Percentiles rank a stretch among this genome's conserved stretches.
These are phyloP conservation scores for Gossypium longicalyx DNA, from an alignment of 345 rosid species.

Conservation along the genomic window DNA sequence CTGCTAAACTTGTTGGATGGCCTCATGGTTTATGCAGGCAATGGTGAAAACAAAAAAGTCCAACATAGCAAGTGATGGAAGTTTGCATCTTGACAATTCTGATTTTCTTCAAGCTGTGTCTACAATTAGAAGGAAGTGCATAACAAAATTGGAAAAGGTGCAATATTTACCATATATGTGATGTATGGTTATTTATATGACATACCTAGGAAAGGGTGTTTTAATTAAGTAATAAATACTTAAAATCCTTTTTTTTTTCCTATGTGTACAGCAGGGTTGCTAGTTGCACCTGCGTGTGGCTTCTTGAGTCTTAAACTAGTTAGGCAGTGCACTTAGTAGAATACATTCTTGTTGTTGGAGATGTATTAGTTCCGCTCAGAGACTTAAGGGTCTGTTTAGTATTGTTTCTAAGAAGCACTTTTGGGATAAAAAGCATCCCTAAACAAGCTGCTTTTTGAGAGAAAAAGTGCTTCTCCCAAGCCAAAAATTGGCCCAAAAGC, in stretches of 20 bases:
- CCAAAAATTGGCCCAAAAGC: too few relatives aligned
- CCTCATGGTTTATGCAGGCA: conserved; percentile 39
- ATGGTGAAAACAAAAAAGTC: conserved; percentile 40
- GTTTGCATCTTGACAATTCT: conserved; percentile 31
- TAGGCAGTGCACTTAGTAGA: neutral
- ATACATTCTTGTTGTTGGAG: neutral
- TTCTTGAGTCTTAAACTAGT: neutral
- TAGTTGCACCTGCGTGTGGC: neutral
- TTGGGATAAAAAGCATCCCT: too few relatives aligned
- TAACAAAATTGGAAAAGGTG: conserved; percentile 60
- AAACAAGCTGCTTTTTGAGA: too few relatives aligned
- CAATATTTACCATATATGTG: neutral
- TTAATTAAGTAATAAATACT: conserved; percentile 1
- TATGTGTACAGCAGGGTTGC: too few relatives aligned
- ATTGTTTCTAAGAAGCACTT: too few relatives aligned
- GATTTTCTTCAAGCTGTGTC: conserved; percentile 43
- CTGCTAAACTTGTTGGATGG: conserved; percentile 17
- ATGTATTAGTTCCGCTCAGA: neutral
- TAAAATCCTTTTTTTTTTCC: neutral
- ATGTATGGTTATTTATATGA: neutral
- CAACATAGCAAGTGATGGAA: conserved; percentile 26
- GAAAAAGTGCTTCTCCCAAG: too few relatives aligned
- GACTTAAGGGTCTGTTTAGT: neutral
- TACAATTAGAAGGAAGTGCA: conserved; percentile 40
- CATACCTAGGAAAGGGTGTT: neutral